Evolutionary conservation across 2,329 filamentous ascomycete species (phyloP), one percentile per base, ranked within the genome.

Genomic region (Drechmeria coniospora): DNA sequence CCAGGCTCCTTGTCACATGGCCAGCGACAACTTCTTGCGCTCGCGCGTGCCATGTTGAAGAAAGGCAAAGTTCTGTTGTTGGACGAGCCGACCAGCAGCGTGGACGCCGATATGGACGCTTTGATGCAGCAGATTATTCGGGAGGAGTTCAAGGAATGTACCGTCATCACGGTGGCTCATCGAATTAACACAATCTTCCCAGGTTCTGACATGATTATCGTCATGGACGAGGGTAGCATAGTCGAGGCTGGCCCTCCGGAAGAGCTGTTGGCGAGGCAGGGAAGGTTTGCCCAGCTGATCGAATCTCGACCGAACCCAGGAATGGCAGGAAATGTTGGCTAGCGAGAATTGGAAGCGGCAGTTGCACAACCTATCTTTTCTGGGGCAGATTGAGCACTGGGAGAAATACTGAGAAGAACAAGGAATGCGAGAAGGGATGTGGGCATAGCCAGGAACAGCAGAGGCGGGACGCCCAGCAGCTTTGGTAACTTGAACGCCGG

Each of bases 1-100:
- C 23, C n/a, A 33, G 17, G 26, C n/a, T 30, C 27, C 16, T 26
- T 38, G 10, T 36, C 34, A 14, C 19, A 21, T 3, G 36, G 36
- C 9, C 32, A 41, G 31, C 32, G 38, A 23, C 38, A 39, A 24
- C 32, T 39, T 13, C 15, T 42, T 4, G 36, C 29, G 8, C 33
- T 41, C 14, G 36, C 39, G 7, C 26, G 36, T 9, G 32, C 36
- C 3, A 23, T 39, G 6, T 27, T 42, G 7, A 39, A 38, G 21
- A 29, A 29, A 23, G 33, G 34, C 23, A 26, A 21, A 4, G 31
- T 42, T 12, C 14, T 42, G n/a, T 26, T 41, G 5, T 25, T 41
- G 1, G 38, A 42, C 21, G 37, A 42, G 19, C 32, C 33, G 7
- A 37, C 35, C 9, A 36, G 36, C 23, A 25, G 26, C 12, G 19